Base-by-base conservation (phyloP, 495 filamentous ascomycete species). In the Xylaria telfairii region DNA sequence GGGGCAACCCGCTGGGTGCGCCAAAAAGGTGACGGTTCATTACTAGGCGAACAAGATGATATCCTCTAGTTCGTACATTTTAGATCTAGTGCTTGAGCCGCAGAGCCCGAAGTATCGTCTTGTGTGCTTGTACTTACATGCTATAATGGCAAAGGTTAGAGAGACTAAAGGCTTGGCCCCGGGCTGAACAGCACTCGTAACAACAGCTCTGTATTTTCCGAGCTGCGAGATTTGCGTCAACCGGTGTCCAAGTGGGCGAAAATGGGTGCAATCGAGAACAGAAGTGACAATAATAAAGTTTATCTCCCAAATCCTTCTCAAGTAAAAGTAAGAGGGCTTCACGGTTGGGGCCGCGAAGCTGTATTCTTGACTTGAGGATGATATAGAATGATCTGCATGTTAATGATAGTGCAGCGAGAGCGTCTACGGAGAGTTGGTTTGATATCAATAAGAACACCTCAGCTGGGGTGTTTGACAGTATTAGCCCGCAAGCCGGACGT, bases 401-500 rank as follows among this genome's bases (percentile, higher is more conserved):
- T 34, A 62, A 62, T 42, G 39, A 62, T 41, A 39, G 34, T 10
- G 34, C 32, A 41, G 59, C 34, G 42, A 62, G 53, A 34, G 53
- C 53, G 26, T 57, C 53, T 57, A 28, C 26, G 28, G 53, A 57
- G 53, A 57, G 53, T 13, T 57, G 53, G 28, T 57, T 28, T 12
- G 53, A 30, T 34, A 57, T 57, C 4, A 30, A 57, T 34, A 57
- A 32, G 15, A 57, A 57, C 53, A 57, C 53, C 0, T 57, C 53
- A 30, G 34, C 28, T 12, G 53, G 53, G 53, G 21, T 51, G n/a
- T n/a, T n/a, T n/a, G n/a, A n/a, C n/a, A n/a, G n/a, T n/a, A n/a
- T n/a, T n/a, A n/a, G n/a, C n/a, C n/a, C n/a, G n/a, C n/a, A 5
- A 21, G 47, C 21, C 47, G 47, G 47, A 51, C 21, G 47, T 90